Percentiles rank a stretch among this genome's conserved stretches.
phyloP scores from a whole-genome alignment of 495 filamentous ascomycete species.

The Penicillium ucsense region DNA sequence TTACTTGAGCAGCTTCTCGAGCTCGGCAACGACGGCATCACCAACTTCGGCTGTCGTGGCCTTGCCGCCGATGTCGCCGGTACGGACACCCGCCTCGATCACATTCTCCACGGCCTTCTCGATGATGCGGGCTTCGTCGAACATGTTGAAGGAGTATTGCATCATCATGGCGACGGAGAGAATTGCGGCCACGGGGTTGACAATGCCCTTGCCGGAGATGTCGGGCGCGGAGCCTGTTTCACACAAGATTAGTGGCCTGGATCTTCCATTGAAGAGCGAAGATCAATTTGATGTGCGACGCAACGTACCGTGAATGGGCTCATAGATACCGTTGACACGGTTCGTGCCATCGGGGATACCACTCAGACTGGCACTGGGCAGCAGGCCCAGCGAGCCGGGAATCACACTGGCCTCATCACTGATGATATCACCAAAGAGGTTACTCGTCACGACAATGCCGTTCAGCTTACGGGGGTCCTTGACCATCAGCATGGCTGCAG shows the following conservation, averaged over 20 bases:
- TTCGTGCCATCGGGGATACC: constrained; percentile 68
- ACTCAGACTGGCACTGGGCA: constrained; percentile 82
- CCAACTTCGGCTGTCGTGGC: constrained; percentile 42
- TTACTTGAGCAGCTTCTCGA: constrained; percentile 38
- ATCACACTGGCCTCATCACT: constrained; percentile 95
- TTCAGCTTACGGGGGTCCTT: constrained; percentile 89
- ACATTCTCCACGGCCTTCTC: constrained; percentile 44
- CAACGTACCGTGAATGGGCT: constrained; percentile 85
- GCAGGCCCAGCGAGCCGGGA: constrained; percentile 78
- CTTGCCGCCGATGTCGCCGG: constrained; percentile 46
- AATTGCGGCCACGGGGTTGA: constrained; percentile 56
- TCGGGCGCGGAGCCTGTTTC: constrained; percentile 36
- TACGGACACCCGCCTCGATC: constrained; percentile 42
- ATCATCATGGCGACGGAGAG: constrained; percentile 48
- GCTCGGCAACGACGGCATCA: constrained; percentile 41
- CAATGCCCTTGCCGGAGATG: constrained; percentile 80
- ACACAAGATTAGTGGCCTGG: neutral
- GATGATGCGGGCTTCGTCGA: constrained; percentile 41
- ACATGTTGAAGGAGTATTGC: constrained; percentile 42
- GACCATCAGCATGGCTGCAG: constrained; percentile 93
- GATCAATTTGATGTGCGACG: no score
- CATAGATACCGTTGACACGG: constrained; percentile 69
- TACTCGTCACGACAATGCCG: constrained; percentile 87
- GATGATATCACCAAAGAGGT: constrained; percentile 95
- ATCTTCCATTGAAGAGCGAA: neutral